phyloP scores from a whole-genome alignment of 1,284 basidiomycete genomes.

The Vanrija pseudolonga region DNA sequence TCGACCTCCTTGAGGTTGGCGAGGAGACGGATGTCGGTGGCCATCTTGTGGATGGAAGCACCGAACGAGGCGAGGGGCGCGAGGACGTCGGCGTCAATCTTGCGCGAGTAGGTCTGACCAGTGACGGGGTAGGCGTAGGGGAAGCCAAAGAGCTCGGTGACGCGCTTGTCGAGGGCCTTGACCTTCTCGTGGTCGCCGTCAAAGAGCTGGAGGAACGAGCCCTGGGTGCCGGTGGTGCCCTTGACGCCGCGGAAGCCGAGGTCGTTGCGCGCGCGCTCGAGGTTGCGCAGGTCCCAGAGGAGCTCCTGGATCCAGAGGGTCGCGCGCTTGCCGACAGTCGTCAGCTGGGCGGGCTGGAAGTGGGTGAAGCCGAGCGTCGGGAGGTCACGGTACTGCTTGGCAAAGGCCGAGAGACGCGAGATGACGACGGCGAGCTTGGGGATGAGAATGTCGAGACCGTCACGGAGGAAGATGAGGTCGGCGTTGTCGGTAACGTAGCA shows the following conservation, averaged over 20 bases:
- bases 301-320: slow-evolving; percentile 98
- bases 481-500: slow-evolving; percentile 99
- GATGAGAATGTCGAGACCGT: slow-evolving; percentile 78
- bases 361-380: slow-evolving; percentile 97
- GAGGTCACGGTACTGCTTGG: slow-evolving; percentile 66
- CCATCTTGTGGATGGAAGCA: slow-evolving; percentile 96
- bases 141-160: slow-evolving; percentile 89
- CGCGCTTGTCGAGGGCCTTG: slow-evolving; percentile 80
- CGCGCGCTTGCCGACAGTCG: slow-evolving; percentile 98
- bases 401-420: slow-evolving; percentile 77
- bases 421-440: slow-evolving; percentile 86
- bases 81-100: slow-evolving; percentile 93
- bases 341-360: slow-evolving; percentile 97
- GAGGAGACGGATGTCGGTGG: slow-evolving; percentile 86
- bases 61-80: slow-evolving; percentile 85
- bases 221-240: slow-evolving; percentile 98
- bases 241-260: slow-evolving; percentile 98
- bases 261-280: slow-evolving; percentile 86
- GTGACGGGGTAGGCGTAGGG: slow-evolving; percentile 94
- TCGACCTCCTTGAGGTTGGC: slow-evolving; percentile 98
- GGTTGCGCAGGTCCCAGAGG: slow-evolving; percentile 92
- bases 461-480: slow-evolving; percentile 92
- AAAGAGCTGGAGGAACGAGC: slow-evolving; percentile 89
- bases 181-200: slow-evolving; percentile 95
- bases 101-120: slow-evolving; percentile 97